These are phyloP conservation scores for Aplosporella prunicola DNA, from an alignment of 2,329 filamentous ascomycete species.

Conservation along the genomic window DNA sequence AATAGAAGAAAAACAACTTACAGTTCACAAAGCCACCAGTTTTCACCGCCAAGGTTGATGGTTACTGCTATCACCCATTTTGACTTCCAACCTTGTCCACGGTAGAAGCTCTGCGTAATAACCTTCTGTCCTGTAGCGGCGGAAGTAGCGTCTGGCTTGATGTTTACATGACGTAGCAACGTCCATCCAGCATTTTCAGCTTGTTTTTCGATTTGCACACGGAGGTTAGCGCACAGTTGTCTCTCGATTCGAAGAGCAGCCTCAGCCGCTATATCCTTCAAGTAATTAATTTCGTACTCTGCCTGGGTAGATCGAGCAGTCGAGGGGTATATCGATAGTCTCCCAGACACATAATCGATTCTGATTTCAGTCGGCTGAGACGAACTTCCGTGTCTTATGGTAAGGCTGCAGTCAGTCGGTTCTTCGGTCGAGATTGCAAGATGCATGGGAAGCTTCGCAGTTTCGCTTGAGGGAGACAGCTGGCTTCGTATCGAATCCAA, in stretches of 20 bases:
- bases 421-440: slow-evolving; percentile 51
- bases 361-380: slow-evolving; percentile 49
- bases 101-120: slow-evolving; percentile 59
- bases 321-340: slow-evolving; percentile 57
- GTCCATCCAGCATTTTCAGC: slow-evolving; percentile 59
- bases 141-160: slow-evolving; percentile 27
- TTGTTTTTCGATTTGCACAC: slow-evolving; percentile 52
- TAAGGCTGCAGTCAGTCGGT: slow-evolving; percentile 57
- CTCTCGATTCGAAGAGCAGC: slow-evolving; percentile 50
- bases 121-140: slow-evolving; percentile 41
- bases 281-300: slow-evolving; percentile 57
- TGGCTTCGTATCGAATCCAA: slow-evolving; percentile 57
- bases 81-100: slow-evolving; percentile 59
- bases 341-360: slow-evolving; percentile 72
- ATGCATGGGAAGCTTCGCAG: slow-evolving; percentile 48
- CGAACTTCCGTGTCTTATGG: slow-evolving; percentile 58
- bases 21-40: slow-evolving; percentile 30
- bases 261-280: slow-evolving; percentile 48
- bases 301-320: slow-evolving; percentile 33
- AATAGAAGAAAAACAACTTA: neutral
- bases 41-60: slow-evolving; percentile 25
- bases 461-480: slow-evolving; percentile 47
- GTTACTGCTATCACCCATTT: slow-evolving; percentile 62
- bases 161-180: slow-evolving; percentile 34
- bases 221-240: slow-evolving; percentile 52